Evolutionary conservation across 768 basidiomycete species (phyloP), one percentile per base, ranked within the genome.

Genomic region (Lentinula lateritia): DNA sequence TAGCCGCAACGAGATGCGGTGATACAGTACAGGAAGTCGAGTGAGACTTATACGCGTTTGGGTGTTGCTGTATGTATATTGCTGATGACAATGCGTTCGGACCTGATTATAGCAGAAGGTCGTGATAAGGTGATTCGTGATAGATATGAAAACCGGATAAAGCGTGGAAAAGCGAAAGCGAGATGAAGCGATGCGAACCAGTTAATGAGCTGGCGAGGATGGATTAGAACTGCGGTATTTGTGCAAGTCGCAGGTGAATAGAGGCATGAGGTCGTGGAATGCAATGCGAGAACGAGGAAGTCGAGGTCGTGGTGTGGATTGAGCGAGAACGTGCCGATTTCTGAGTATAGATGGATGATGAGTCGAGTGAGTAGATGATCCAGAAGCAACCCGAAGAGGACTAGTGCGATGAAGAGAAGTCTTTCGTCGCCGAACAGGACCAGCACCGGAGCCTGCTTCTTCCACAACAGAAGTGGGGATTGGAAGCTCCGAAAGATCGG

Each of bases 401-500:
- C 59, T 61, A 52, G 52, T 53, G 48, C 63, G 63, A 52, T 53
- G 63, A 28, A 43, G n/a, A 23, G 52, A 83, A 2, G 77, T 69
- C 77, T 83, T 87, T 62, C 81, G 77, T 63, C 82, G 80, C 38
- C 87, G 83, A 38, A 88, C 78, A 7, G 87, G 87, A 5, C 85
- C 86, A 10, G 75, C 69, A 20, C 72, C 73, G 9, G 74, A 65
- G 6, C 68, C 48, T 13, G 65, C 23, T 50, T 43, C 45, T 48
- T 66, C 75, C 63, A 68, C 72, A 32, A 20, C 16, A 15, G 42
- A 43, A 43, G 70, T 71, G 36, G 57, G 15, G 42, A 52, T n/a
- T 28, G 77, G 76, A n/a, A 87, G 67, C 63, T 85, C 82, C 1
- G 87, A 88, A 48, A 88, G 80, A 72, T 89, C 87, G 59, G 87